Percentiles rank a stretch among this genome's conserved stretches.
These are phyloP conservation scores for Nakazawaea peltata DNA, from an alignment of 805 yeast species.

Conservation along the genomic window DNA sequence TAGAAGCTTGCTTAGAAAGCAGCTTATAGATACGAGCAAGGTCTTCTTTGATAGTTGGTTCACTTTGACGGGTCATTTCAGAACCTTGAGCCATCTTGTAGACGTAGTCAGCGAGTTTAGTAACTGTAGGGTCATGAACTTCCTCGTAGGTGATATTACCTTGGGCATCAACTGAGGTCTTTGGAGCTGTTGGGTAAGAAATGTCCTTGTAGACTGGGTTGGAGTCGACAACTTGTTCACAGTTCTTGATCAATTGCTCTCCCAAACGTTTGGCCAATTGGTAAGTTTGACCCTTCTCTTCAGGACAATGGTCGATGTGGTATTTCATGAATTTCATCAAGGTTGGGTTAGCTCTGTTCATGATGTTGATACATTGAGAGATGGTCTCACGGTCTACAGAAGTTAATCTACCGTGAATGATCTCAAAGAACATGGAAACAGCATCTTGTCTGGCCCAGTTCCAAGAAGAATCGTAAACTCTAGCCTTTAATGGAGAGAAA, in stretches of 20 bases:
- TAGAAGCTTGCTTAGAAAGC: constrained; percentile 66
- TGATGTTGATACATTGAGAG: constrained; percentile 90
- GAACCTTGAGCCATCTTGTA: constrained; percentile 96
- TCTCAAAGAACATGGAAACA: constrained; percentile 86
- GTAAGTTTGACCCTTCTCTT: constrained; percentile 86
- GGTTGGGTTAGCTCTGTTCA: constrained; percentile 95
- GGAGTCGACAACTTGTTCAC: constrained; percentile 68
- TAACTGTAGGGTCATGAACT: constrained; percentile 79
- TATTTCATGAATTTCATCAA: constrained; percentile 96
- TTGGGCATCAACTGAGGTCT: constrained; percentile 77
- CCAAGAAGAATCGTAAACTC: constrained; percentile 97
- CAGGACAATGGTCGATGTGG: constrained; percentile 75
- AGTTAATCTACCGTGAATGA: constrained; percentile 86
- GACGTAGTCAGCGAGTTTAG: constrained; percentile 94
- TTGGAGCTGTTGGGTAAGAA: constrained; percentile 90
- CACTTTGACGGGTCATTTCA: constrained; percentile 57
- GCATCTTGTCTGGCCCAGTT: constrained; percentile 99
- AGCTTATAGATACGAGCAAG: constrained; percentile 77
- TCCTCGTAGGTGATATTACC: constrained; percentile 85
- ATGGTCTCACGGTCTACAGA: constrained; percentile 94
- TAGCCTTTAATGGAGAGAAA: constrained; percentile 87
- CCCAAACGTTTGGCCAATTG: constrained; percentile 85
- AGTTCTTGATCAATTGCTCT: constrained; percentile 89
- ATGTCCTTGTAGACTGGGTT: constrained; percentile 96
- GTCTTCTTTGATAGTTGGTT: constrained; percentile 81